A percentile compares a stretch with the other conserved stretches of the same genome.
Evolutionary conservation across 176 grass and related monocot genomes (phyloP).

Genomic region (Triticum turgidum): DNA sequence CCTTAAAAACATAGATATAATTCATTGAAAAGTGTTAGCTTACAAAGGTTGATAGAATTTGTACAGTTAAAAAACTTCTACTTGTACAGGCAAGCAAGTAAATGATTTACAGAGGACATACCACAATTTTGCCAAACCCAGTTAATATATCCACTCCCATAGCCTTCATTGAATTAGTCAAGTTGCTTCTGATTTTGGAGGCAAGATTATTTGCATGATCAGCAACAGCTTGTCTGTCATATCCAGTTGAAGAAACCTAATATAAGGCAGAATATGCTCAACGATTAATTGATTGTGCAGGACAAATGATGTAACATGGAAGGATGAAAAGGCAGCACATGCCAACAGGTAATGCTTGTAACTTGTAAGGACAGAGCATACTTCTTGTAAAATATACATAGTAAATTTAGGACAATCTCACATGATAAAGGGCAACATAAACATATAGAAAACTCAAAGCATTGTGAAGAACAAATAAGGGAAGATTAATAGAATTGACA

Average conservation of each 20-base stretch:
- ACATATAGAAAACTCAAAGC: neutral
- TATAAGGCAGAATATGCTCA: conserved; percentile 5
- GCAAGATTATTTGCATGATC: conserved; percentile 96
- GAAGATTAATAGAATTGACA: neutral
- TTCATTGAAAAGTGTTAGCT: neutral
- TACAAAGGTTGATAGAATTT: neutral
- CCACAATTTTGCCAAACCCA: conserved; percentile 74
- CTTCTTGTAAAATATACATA: neutral
- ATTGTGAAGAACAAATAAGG: neutral
- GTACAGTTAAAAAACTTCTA: neutral
- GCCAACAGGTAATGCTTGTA: neutral
- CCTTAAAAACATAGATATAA: neutral
- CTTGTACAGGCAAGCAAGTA: neutral
- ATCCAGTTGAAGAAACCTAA: conserved; percentile 84
- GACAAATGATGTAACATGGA: neutral
- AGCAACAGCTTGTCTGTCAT: conserved; percentile 81
- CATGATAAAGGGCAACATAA: neutral
- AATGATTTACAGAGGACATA: conserved; percentile 45
- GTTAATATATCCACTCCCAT: conserved; percentile 86
- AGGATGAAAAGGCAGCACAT: neutral
- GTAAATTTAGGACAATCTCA: neutral
- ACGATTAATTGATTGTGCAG: conserved; percentile 28
- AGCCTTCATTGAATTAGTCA: conserved; percentile 97
- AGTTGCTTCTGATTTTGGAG: conserved; percentile 81
- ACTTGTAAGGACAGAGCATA: conserved; percentile 7